These are phyloP conservation scores for Mycosarcoma mackinlayi DNA, from an alignment of 1,284 basidiomycete species.

Conservation along the genomic window DNA sequence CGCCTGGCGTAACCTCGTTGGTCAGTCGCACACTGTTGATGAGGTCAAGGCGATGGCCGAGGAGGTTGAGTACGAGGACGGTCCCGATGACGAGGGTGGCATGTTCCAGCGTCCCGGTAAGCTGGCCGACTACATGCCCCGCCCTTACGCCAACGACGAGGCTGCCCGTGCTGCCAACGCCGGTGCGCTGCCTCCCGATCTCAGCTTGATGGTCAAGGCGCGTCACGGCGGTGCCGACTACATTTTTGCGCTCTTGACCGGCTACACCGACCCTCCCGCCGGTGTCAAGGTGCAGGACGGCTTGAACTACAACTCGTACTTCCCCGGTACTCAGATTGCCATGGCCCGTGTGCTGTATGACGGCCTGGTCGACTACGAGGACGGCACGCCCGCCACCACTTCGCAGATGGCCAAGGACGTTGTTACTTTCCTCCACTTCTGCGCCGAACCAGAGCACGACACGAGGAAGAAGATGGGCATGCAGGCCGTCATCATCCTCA, in stretches of 20 bases:
- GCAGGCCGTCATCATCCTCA: slow-evolving; percentile 65
- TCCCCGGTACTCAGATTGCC: slow-evolving; percentile 79
- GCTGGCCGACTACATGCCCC: slow-evolving; percentile 94
- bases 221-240: slow-evolving; percentile 97
- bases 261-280: slow-evolving; percentile 95
- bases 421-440: slow-evolving; percentile 80
- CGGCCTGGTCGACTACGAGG: slow-evolving; percentile 70
- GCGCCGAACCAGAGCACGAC: slow-evolving; percentile 94
- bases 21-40: slow-evolving; percentile 93
- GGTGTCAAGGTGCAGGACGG: slow-evolving; percentile 88
- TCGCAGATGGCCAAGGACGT: slow-evolving; percentile 99
- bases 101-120: slow-evolving; percentile 99
- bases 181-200: slow-evolving; percentile 95
- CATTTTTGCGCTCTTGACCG: slow-evolving; percentile 94
- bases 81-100: slow-evolving; percentile 92
- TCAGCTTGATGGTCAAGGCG: slow-evolving; percentile 97
- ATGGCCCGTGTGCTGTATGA: slow-evolving; percentile 98
- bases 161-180: slow-evolving; percentile 93
- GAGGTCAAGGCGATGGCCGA: slow-evolving; percentile 93
- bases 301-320: slow-evolving; percentile 69
- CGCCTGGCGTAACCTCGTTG: slow-evolving; percentile 99
- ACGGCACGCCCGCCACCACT: slow-evolving; percentile 91
- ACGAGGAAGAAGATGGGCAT: slow-evolving; percentile 95
- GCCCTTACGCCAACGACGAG: slow-evolving; percentile 97
- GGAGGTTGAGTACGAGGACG: slow-evolving; percentile 90